Conservation (phyloP, 2,329 filamentous ascomycete genomes). For the Diaporthe eres region DNA sequence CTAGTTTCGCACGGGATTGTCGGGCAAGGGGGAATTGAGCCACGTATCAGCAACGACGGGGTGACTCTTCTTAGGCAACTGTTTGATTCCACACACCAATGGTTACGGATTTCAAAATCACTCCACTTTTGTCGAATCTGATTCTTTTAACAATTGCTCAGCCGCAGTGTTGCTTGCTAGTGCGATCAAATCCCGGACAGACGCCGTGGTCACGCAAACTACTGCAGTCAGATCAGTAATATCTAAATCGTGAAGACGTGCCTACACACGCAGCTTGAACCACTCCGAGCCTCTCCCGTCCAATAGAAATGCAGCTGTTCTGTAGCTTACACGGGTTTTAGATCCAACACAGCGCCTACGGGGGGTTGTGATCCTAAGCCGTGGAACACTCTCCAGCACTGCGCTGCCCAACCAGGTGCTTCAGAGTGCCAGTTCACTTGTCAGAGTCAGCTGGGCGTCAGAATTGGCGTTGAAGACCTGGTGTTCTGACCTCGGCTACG, state of each 20-base stretch:
- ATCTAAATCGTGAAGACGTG: too few relatives aligned
- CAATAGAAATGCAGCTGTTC: background rate
- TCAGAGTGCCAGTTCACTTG: background rate
- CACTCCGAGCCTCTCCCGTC: background rate
- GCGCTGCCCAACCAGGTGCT: background rate
- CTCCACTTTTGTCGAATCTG: background rate
- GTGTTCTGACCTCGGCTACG: background rate
- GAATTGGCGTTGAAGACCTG: too few relatives aligned
- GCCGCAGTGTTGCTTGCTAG: background rate
- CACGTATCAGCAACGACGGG: background rate
- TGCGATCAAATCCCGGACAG: background rate
- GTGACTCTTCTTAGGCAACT: background rate
- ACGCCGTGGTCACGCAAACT: background rate
- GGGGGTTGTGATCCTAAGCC: background rate
- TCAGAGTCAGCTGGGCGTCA: background rate
- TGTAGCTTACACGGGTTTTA: background rate
- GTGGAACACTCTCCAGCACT: background rate
- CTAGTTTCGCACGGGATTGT: background rate
- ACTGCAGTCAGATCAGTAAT: background rate
- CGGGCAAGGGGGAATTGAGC: too few relatives aligned
- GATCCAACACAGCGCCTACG: too few relatives aligned
- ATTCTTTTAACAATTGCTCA: too few relatives aligned
- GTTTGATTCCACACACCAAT: too few relatives aligned
- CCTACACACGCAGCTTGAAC: background rate
- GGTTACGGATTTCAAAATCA: background rate